A percentile compares a stretch with the other conserved stretches of the same genome.
Evolutionary conservation across 306 rosid genomes (phyloP).

Genomic region (Glycyrrhiza uralensis): DNA sequence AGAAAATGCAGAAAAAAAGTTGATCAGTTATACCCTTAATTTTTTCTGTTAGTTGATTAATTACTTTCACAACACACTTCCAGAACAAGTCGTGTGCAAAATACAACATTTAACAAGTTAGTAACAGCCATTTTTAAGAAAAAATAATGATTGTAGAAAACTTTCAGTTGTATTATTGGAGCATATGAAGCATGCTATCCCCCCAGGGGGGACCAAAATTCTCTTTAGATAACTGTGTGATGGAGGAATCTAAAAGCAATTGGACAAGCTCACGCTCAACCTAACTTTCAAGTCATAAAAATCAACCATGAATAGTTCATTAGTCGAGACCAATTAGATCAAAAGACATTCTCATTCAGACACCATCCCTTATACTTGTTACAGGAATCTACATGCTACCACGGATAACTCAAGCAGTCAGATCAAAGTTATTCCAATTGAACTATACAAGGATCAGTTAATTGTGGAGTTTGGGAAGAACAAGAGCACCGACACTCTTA

Average conservation of each 20-base stretch:
- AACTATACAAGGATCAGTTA: background rate
- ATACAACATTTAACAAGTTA: background rate
- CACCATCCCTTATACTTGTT: background rate
- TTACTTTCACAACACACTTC: background rate
- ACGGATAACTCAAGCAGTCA: background rate
- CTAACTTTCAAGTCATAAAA: background rate
- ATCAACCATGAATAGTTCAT: background rate
- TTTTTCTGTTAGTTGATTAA: background rate
- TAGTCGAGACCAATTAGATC: background rate
- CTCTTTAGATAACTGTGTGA: background rate
- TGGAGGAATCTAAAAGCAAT: background rate
- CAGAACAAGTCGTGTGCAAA: background rate
- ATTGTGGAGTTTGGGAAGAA: slow-evolving; percentile 1
- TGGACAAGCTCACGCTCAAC: background rate
- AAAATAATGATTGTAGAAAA: background rate
- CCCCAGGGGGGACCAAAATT: background rate
- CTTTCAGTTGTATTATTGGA: background rate
- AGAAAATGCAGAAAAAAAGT: background rate
- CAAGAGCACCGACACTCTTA: background rate
- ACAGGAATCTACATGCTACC: background rate
- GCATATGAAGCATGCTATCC: background rate
- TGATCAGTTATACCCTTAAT: too few species aligned
- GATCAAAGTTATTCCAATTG: slow-evolving; percentile 10
- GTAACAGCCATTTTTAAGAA: background rate
- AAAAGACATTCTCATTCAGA: background rate